Evolutionary conservation across 2,329 filamentous ascomycete genomes (phyloP).

Genomic region (Aspergillus uvarum): DNA sequence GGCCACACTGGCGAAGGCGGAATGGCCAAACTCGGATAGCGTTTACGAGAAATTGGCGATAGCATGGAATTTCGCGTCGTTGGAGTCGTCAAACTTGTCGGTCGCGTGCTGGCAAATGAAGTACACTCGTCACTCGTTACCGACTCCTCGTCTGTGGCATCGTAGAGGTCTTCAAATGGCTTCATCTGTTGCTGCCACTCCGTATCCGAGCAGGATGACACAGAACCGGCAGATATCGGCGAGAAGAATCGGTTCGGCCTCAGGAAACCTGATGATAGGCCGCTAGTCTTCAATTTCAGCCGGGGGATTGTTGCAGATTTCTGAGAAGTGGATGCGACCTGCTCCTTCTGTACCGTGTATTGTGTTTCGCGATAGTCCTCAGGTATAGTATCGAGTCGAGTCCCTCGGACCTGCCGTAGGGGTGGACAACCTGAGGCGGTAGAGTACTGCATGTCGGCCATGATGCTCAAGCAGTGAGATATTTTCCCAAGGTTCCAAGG

Average conservation of each 20-base stretch:
- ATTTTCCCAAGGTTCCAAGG: conserved; percentile 12
- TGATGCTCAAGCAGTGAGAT: conserved; percentile 26
- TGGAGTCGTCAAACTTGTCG: conserved; percentile 48
- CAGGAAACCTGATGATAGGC: conserved; percentile 25
- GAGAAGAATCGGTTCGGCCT: conserved; percentile 31
- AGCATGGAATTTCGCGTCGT: conserved; percentile 40
- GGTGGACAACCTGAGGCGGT: conserved; percentile 53
- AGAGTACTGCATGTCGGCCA: conserved; percentile 51
- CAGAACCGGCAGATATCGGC: conserved; percentile 33
- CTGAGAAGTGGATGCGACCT: background rate
- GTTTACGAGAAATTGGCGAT: conserved; percentile 44
- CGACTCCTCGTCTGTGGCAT: conserved; percentile 77
- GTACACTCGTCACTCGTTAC: conserved; percentile 50
- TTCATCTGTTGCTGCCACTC: conserved; percentile 65
- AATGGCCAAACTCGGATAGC: conserved; percentile 60
- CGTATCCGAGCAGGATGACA: conserved; percentile 49
- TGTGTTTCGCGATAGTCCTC: conserved; percentile 50
- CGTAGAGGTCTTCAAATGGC: conserved; percentile 86
- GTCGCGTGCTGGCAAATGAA: conserved; percentile 52
- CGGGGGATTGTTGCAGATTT: conserved; percentile 20
- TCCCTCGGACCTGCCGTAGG: conserved; percentile 58
- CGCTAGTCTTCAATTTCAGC: conserved; percentile 37
- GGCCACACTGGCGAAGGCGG: conserved; percentile 59
- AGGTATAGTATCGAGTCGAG: conserved; percentile 64
- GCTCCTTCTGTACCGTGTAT: conserved; percentile 19